Evolutionary conservation across 2,329 filamentous ascomycete species (phyloP).

Genomic region (Sclerotinia trifoliorum): DNA sequence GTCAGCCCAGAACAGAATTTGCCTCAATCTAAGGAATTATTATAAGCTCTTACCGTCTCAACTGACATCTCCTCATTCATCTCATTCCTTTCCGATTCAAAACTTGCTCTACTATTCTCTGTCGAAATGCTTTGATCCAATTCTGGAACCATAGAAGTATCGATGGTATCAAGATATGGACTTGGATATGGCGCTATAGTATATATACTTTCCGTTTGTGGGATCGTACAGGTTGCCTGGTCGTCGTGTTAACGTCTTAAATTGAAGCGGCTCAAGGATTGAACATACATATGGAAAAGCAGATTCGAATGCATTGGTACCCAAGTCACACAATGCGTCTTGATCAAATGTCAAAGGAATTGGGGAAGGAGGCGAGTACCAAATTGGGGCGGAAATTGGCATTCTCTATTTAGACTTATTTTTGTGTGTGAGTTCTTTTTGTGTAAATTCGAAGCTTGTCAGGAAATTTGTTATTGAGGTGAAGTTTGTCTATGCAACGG

Average conservation of each 20-base stretch:
- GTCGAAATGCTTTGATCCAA: constrained; percentile 14
- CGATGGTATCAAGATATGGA: constrained; percentile 16
- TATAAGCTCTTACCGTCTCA: background rate
- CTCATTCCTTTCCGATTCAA: constrained; percentile 16
- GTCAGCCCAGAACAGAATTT: background rate
- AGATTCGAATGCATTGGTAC: constrained; percentile 11
- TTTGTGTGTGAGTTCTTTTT: background rate
- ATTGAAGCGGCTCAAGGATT: background rate
- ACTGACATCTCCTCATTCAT: constrained; percentile 2
- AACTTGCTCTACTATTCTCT: background rate
- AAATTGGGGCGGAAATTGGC: constrained; percentile 16
- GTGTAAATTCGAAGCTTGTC: background rate
- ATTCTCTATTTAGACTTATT: constrained; percentile 6
- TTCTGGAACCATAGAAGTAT: constrained; percentile 8
- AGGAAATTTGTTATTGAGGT: background rate
- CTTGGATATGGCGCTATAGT: constrained; percentile 18
- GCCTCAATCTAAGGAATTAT: background rate
- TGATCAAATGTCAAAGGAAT: constrained; percentile 17
- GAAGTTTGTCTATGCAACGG: background rate
- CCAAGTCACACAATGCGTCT: constrained; percentile 13
- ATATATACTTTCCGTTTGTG: constrained; percentile 11
- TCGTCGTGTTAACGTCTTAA: background rate
- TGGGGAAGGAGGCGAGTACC: constrained; percentile 18
- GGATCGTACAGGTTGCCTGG: constrained; percentile 11
- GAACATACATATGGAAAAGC: constrained; percentile 20